Base-by-base conservation (phyloP, 805 yeast genomes). In the Candida glaebosa region DNA sequence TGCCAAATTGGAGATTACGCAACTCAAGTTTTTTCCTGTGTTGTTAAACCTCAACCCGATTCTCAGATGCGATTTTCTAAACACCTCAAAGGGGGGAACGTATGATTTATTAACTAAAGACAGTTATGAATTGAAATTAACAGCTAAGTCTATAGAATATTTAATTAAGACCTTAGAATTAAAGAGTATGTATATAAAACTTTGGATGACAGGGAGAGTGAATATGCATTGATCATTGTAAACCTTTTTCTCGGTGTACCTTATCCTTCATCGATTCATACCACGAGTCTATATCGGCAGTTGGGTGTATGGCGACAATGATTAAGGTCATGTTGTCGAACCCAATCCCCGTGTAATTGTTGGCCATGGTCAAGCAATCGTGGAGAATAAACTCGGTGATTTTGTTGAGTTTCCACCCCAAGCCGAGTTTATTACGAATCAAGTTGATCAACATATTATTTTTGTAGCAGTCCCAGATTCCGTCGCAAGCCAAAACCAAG, bases 301-400 rank as follows among this genome's bases (percentile, higher is more conserved):
- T 42, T 25, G 69, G 68, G 53, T 83, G 87, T 28, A 82, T 55
- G 1, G 84, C 84, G 6, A 84, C 72, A 4, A 85, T 75, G n/a
- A 82, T 72, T 15, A 83, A 65, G 0, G 90, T 84, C 91, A 85
- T 85, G 54, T 85, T 85, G 58, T 85, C 95, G 51, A 82, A 84
- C 1, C 95, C 95, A 18, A 84, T 76, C 2, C 93, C 93, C 0
- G 91, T 85, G 22, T 75, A 71, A 26, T 83, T 80, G 49, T 82
- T 78, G 1, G 91, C 90, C 75, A 80, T 78, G 5, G 78, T 72
- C 39, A 85, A 73, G 42, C 88, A 81, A 46, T 78, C 80, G 48
- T 83, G 86, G 40, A 85, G 60, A 2, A 84, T 58, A 41, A 73
- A 71, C 39, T 80, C 82, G 15, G 76, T 70, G 17, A 84, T 80